Base-by-base conservation (phyloP, 2,329 filamentous ascomycete genomes). In the Teratosphaeria nubilosa region DNA sequence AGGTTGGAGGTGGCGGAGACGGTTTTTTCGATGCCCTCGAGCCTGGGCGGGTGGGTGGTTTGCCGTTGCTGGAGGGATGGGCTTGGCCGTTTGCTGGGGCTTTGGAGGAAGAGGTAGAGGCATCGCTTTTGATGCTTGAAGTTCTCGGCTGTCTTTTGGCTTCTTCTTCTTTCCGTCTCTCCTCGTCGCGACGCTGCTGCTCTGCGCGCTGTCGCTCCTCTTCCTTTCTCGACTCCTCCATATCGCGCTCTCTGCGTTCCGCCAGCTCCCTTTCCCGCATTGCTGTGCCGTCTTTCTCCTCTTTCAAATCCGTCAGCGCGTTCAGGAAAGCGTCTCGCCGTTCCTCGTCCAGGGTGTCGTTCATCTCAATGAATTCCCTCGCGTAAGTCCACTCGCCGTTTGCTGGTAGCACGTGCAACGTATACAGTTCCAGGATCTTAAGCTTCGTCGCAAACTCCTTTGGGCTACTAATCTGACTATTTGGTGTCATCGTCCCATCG, bases 341-440 rank as follows among this genome's bases (percentile, higher is more conserved):
- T 75, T 97, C 94, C 56, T 96, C 92, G 71, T 97, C 92, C 1
- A 99, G 80, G 27, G 96, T 84, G 53, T 92, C 86, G 71, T 86
- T 94, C 68, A 90, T 84, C 67, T 81, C 84, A 68, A 97, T 95
- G 72, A 97, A 97, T 66, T 95, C 89, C 60, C 85, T 83, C 3
- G 94, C 90, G 67, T 96, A 96, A 59, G 96, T 90, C 94, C 94
- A 99, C 75, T 97, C 91, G 58, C 90, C 86, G 66, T 96, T 97
- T 56, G 90, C 83, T 5, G 92, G 85, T n/a, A 99, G 83, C 7
- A 97, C 90, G 70, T 99, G 94, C 4, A 99, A 81, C 1, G 91
- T 95, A 73, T 96, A 99, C 9, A 99, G 80, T 75, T 99, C 94
- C 55, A 99, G 83, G 50, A 99, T 88, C 76, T 95, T 95, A 63